Evolutionary conservation across 805 yeast species (phyloP), one percentile per base, ranked within the genome.

Genomic region (Wickerhamiella siamensis): DNA sequence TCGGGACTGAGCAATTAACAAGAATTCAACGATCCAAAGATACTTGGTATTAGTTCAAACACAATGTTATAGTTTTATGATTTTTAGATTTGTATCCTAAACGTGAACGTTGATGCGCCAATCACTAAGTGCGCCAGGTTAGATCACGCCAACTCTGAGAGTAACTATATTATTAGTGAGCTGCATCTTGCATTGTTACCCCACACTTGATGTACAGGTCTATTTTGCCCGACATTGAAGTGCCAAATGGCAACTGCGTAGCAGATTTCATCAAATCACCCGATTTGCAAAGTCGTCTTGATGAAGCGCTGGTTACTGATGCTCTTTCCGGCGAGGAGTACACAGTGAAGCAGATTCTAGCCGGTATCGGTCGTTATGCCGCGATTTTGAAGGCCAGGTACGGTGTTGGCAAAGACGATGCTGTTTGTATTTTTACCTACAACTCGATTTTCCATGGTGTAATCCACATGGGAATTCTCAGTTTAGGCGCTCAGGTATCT

Each of bases 1-100:
- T 52, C 56, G 56, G 56, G 56, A 52, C 56, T 52, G 56, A 51
- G 53, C 46, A 43, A 17, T 36, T 34, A 42, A 34, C 43, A 22
- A n/a, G n/a, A n/a, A n/a, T n/a, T n/a, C n/a, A n/a, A n/a, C n/a
- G n/a, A n/a, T n/a, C n/a, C n/a, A n/a, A n/a, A n/a, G n/a, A n/a
- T n/a, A n/a, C n/a, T n/a, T n/a, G n/a, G n/a, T n/a, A n/a, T n/a
- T n/a, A n/a, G n/a, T n/a, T n/a, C n/a, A n/a, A n/a, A n/a, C n/a
- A n/a, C n/a, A n/a, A n/a, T n/a, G n/a, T n/a, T n/a, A n/a, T n/a
- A n/a, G n/a, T n/a, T n/a, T n/a, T n/a, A n/a, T n/a, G n/a, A n/a
- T n/a, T n/a, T n/a, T n/a, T n/a, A n/a, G n/a, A n/a, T n/a, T n/a
- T n/a, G n/a, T n/a, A n/a, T n/a, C n/a, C n/a, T n/a, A n/a, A n/a